Evolutionary conservation across 495 filamentous ascomycete genomes (phyloP).

Genomic region (Daldinia vernicosa): DNA sequence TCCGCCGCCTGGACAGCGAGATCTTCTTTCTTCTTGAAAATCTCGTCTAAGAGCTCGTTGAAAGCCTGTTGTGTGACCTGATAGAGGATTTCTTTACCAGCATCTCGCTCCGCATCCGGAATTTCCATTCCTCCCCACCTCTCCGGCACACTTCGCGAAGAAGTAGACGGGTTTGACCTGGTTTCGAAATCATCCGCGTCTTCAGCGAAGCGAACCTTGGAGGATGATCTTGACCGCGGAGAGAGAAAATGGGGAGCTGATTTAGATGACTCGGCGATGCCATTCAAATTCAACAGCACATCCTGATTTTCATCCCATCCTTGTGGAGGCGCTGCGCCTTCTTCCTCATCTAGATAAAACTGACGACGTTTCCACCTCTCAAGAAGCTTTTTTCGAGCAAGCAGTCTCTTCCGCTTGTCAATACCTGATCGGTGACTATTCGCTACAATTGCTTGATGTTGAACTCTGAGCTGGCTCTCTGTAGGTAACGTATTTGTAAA

Average conservation of each 20-base stretch:
- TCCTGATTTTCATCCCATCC: constrained; percentile 72
- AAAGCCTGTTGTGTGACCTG: constrained; percentile 89
- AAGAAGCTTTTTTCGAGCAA: constrained; percentile 64
- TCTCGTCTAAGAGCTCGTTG: constrained; percentile 86
- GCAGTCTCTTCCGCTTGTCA: constrained; percentile 40
- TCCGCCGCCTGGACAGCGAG: constrained; percentile 72
- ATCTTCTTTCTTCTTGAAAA: constrained; percentile 86
- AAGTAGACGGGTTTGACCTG: constrained; percentile 80
- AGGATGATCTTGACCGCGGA: constrained; percentile 82
- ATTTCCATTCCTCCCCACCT: constrained; percentile 86
- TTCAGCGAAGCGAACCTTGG: constrained; percentile 85
- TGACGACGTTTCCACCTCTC: constrained; percentile 77
- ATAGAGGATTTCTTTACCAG: constrained; percentile 88
- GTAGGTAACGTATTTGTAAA: constrained; percentile 44
- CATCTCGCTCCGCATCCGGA: constrained; percentile 80
- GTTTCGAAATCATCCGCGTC: constrained; percentile 76
- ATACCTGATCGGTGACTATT: constrained; percentile 30
- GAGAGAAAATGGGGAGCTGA: constrained; percentile 57
- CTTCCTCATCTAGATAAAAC: constrained; percentile 85
- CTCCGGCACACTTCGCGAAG: constrained; percentile 81
- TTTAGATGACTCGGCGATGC: constrained; percentile 53
- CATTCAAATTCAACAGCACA: constrained; percentile 55
- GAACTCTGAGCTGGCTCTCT: constrained; percentile 41
- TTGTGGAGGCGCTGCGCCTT: constrained; percentile 70
- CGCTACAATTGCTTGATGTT: constrained; percentile 35